These are phyloP conservation scores for Pseudotulostoma volvatum DNA, from an alignment of 495 filamentous ascomycete species.

Conservation along the genomic window DNA sequence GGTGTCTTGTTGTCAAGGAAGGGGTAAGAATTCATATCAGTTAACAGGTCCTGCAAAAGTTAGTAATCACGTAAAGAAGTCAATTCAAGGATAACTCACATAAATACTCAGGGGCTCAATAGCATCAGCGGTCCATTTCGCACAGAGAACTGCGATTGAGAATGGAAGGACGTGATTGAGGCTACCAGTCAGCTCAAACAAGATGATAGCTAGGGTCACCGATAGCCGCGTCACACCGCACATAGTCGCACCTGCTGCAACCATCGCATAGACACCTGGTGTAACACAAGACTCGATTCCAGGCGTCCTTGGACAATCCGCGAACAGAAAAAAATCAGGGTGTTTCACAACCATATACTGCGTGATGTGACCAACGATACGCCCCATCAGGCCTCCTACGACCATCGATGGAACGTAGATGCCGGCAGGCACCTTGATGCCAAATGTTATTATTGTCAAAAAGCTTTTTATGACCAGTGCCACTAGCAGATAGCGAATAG, in stretches of 20 bases:
- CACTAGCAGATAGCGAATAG: conserved; percentile 49
- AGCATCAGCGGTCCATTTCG: conserved; percentile 96
- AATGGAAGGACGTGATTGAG: conserved; percentile 91
- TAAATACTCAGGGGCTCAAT: conserved; percentile 93
- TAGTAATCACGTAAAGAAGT: conserved; percentile 6
- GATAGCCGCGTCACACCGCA: conserved; percentile 91
- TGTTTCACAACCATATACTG: conserved; percentile 68
- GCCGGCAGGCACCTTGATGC: conserved; percentile 87
- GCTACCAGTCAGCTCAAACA: conserved; percentile 91
- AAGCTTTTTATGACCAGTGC: conserved; percentile 84
- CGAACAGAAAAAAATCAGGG: conserved; percentile 55
- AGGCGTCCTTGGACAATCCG: conserved; percentile 48
- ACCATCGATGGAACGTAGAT: conserved; percentile 99
- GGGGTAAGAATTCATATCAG: conserved; percentile 93
- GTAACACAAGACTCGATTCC: conserved; percentile 76
- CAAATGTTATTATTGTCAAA: conserved; percentile 77
- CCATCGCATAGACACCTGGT: conserved; percentile 87
- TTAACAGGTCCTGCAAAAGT: conserved; percentile 57
- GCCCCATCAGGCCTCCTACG: conserved; percentile 82
- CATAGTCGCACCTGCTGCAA: conserved; percentile 94
- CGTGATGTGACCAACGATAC: conserved; percentile 70
- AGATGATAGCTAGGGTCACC: conserved; percentile 84
- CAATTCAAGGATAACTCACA: conserved; percentile 29
- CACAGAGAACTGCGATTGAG: conserved; percentile 76
- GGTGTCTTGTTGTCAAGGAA: conserved; percentile 90